phyloP scores from a whole-genome alignment of 2,329 filamentous ascomycete species.

The Epichloe coenophiala region DNA sequence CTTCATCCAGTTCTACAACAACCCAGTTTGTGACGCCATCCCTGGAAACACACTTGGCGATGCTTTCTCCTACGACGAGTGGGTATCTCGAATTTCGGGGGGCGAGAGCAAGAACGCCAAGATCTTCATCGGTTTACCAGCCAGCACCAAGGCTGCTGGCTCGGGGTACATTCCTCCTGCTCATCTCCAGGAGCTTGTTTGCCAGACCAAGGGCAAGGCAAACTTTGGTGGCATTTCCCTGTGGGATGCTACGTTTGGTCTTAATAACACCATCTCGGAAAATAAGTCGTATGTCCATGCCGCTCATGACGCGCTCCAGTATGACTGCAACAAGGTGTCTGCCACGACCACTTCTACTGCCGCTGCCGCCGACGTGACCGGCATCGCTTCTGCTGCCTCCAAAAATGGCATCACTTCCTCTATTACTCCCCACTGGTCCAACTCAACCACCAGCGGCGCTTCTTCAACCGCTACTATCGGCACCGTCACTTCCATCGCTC shows the following conservation, averaged over 20 bases:
- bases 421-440: too few species aligned
- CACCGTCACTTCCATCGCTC: too few species aligned
- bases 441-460: too few species aligned
- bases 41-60: conserved; percentile 15
- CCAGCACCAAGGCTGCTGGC: conserved; percentile 13
- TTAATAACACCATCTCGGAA: conserved; percentile 18
- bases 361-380: too few species aligned
- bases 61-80: conserved; percentile 30
- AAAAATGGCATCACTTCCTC: too few species aligned
- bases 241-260: conserved; percentile 28
- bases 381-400: too few species aligned
- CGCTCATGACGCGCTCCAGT: conserved; percentile 23
- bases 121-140: conserved; percentile 31
- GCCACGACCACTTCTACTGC: conserved; percentile 4
- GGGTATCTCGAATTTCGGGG: conserved; percentile 23
- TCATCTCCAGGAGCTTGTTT: conserved; percentile 24
- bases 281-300: conserved; percentile 25
- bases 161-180: conserved; percentile 22
- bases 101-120: conserved; percentile 26
- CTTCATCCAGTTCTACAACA: conserved; percentile 39
- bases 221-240: conserved; percentile 34
- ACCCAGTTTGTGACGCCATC: conserved; percentile 24
- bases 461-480: too few species aligned
- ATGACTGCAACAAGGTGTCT: conserved; percentile 20
- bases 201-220: conserved; percentile 20